Conservation (phyloP, 2,329 filamentous ascomycete species). For the Claviceps paspali region DNA sequence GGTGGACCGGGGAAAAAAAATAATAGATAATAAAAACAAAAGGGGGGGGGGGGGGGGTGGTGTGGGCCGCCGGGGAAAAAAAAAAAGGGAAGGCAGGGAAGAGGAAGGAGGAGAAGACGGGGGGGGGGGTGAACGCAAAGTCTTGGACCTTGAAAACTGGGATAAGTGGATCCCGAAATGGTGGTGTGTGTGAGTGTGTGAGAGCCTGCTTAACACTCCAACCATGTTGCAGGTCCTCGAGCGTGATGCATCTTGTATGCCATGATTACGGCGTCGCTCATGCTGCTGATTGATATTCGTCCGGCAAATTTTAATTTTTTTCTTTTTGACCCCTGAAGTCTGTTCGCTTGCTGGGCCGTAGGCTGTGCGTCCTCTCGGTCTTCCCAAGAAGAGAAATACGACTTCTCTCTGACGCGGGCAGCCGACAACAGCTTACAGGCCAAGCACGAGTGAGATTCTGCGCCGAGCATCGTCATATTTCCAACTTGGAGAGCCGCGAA, state of each 20-base stretch:
- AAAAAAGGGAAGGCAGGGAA: neutral
- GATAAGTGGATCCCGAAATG: conserved; percentile 2
- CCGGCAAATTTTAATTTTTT: too few species aligned
- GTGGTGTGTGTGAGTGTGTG: conserved; percentile 1
- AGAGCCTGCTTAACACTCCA: neutral
- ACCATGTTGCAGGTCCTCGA: neutral
- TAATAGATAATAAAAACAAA: too few species aligned
- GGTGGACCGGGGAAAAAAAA: conserved; percentile 1
- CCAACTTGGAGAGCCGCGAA: too few species aligned
- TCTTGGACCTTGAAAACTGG: neutral
- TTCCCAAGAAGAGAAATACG: too few species aligned
- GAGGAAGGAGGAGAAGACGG: neutral
- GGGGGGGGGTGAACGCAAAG: neutral
- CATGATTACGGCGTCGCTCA: conserved; percentile 1
- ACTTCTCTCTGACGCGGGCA: neutral
- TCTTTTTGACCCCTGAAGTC: too few species aligned
- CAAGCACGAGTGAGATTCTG: neutral
- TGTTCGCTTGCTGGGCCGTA: too few species aligned
- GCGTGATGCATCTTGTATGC: conserved; percentile 1
- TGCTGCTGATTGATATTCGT: neutral
- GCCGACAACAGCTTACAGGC: neutral
- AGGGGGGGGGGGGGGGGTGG: neutral
- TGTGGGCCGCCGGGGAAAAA: neutral
- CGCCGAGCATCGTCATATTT: neutral
- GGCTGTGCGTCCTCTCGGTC: too few species aligned